Conservation (phyloP, 768 basidiomycete species). For the Galerina marginata region DNA sequence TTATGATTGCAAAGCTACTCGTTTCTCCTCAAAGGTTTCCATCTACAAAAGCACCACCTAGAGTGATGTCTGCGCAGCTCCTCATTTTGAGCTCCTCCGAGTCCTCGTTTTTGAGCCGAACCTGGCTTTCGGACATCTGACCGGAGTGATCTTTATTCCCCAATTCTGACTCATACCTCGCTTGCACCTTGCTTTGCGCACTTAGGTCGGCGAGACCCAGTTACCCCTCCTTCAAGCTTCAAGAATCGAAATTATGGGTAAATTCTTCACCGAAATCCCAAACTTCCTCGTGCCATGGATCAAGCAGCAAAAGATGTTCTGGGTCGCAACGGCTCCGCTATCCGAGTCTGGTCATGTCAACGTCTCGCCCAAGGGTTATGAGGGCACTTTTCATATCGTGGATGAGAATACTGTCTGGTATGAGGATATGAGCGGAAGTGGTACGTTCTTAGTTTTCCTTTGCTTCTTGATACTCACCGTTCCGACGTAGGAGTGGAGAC, state of each 20-base stretch:
- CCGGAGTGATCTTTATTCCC: no score
- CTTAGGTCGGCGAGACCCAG: neutral
- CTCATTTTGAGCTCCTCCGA: no score
- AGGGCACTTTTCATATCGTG: constrained; percentile 57
- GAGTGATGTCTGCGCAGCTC: no score
- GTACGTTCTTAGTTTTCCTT: constrained; percentile 34
- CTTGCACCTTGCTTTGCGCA: neutral
- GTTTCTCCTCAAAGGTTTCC: no score
- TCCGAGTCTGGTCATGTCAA: constrained; percentile 64
- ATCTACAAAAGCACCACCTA: no score
- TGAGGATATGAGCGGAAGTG: constrained; percentile 70
- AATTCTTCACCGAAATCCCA: constrained; percentile 59
- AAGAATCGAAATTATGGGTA: constrained; percentile 46
- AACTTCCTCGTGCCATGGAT: constrained; percentile 56
- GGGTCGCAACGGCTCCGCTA: constrained; percentile 67
- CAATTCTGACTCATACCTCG: no score
- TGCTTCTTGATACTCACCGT: neutral
- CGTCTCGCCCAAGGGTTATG: constrained; percentile 61
- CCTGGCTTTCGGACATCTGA: no score
- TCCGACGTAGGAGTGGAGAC: constrained; percentile 31
- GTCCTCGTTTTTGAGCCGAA: no score
- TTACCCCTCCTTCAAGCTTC: neutral
- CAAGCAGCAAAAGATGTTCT: constrained; percentile 62
- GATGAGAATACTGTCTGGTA: constrained; percentile 63
- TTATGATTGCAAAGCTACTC: no score